Evolutionary conservation across 2,329 filamentous ascomycete genomes (phyloP), one percentile per base, ranked within the genome.

Genomic region (Fusarium subglutinans): DNA sequence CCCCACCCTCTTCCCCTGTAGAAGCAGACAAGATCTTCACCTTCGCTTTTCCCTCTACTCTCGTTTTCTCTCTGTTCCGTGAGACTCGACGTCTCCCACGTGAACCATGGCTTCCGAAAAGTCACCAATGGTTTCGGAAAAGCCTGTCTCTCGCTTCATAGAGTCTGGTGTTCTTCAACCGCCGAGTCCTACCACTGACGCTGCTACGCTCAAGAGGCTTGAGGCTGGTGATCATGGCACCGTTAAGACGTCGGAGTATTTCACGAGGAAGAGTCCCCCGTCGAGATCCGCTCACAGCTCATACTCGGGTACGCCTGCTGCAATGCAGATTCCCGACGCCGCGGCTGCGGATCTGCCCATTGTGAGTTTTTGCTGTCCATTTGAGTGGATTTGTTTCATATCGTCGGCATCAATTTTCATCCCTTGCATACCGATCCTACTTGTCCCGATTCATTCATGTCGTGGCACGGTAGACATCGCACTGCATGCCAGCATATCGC

Each of bases 221-320:
- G 73, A 76, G 41, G 75, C 70, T 56, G 70, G 64, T 35, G 67
- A 72, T 41, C 47, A 61, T 37, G 64, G 12, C 2, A 28, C 55
- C 15, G 18, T 38, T 10, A 61, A 47, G 12, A 44, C 62, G 30
- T 45, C 55, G 45, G 71, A 73, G 51, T 62, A 59, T 59, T 40
- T 37, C 12, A 43, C 66, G 30, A 67, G 28, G 45, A 60, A 56
- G 47, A 57, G 57, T 24, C 69, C 55, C 33, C 67, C 63, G 22
- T 63, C 75, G 22, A 73, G 67, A 50, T 77, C 75, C n/a, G 57
- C 70, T 15, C 58, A 76, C 30, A 77, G 75, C 58, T 77, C 75
- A 22, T 70, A 66, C 37, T 74, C 75, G 24, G 75, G 74, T 20
- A 77, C 75, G 26, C 75, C 75, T 58, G 73, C 75, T 58, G 73